Conservation (phyloP, 805 yeast species). For the Metschnikowia hibisci region DNA sequence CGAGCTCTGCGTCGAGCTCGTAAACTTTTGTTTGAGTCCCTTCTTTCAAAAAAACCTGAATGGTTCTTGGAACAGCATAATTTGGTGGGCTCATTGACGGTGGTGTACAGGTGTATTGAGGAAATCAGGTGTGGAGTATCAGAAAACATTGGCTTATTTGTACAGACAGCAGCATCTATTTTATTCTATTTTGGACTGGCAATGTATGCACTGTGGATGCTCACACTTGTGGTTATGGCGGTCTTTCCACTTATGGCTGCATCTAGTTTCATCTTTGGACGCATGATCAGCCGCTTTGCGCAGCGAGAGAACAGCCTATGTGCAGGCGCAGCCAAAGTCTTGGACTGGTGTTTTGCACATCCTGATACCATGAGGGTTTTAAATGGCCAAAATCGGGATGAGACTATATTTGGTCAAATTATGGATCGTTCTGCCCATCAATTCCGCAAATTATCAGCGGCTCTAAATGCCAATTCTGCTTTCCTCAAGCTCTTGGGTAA, state of each 20-base stretch:
- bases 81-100: slow-evolving; percentile 61
- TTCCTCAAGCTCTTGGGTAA: slow-evolving; percentile 54
- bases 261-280: slow-evolving; percentile 48
- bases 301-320: slow-evolving; percentile 54
- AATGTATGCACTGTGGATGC: slow-evolving; percentile 76
- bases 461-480: slow-evolving; percentile 53
- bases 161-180: slow-evolving; percentile 52
- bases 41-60: slow-evolving; percentile 43
- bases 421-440: slow-evolving; percentile 33
- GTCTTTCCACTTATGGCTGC: slow-evolving; percentile 64
- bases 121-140: slow-evolving; percentile 66
- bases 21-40: slow-evolving; percentile 35
- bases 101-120: slow-evolving; percentile 68
- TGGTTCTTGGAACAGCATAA: slow-evolving; percentile 64
- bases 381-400: slow-evolving; percentile 54
- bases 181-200: slow-evolving; percentile 59
- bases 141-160: slow-evolving; percentile 56
- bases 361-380: slow-evolving; percentile 59
- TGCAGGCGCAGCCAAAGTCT: slow-evolving; percentile 51
- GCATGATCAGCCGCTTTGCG: slow-evolving; percentile 47
- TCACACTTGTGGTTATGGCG: slow-evolving; percentile 74
- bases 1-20: slow-evolving; percentile 60
- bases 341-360: slow-evolving; percentile 68
- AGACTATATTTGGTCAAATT: slow-evolving; percentile 36
- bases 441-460: slow-evolving; percentile 44